Conservation (phyloP, 2,329 filamentous ascomycete species). For the Pseudogymnoascus sp. region DNA sequence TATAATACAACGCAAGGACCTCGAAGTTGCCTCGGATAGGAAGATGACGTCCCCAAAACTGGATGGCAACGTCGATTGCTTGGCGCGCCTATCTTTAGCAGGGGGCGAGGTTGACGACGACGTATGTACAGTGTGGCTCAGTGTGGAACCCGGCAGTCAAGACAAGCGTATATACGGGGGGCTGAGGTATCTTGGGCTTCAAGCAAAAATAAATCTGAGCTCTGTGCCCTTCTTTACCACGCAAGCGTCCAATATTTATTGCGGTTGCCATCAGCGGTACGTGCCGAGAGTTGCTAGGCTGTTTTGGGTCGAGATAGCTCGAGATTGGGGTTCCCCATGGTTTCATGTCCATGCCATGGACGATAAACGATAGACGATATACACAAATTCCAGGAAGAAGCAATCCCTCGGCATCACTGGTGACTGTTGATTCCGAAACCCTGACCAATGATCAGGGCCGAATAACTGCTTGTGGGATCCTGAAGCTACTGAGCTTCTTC, state of each 20-base stretch:
- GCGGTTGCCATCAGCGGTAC: constrained; percentile 7
- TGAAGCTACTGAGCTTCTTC: background rate
- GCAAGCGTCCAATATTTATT: constrained; percentile 4
- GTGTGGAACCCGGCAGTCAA: background rate
- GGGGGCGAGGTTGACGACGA: background rate
- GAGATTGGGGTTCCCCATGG: background rate
- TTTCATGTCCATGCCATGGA: background rate
- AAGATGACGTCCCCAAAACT: constrained; percentile 3
- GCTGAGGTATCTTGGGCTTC: background rate
- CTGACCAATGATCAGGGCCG: background rate
- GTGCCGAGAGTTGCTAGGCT: constrained; percentile 4
- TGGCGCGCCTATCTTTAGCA: background rate
- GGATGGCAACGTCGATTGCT: background rate
- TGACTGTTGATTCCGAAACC: background rate
- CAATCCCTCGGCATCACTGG: background rate
- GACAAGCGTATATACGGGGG: background rate
- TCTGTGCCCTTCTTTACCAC: background rate
- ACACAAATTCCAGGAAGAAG: background rate
- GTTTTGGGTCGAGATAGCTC: constrained; percentile 6
- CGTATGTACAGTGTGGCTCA: constrained; percentile 3
- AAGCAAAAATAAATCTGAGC: background rate
- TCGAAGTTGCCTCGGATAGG: background rate
- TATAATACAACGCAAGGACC: background rate
- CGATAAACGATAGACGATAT: background rate
- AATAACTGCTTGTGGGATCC: constrained; percentile 1